phyloP scores from a whole-genome alignment of 805 yeast species.

The Kregervanrija pseudodelftensis region DNA sequence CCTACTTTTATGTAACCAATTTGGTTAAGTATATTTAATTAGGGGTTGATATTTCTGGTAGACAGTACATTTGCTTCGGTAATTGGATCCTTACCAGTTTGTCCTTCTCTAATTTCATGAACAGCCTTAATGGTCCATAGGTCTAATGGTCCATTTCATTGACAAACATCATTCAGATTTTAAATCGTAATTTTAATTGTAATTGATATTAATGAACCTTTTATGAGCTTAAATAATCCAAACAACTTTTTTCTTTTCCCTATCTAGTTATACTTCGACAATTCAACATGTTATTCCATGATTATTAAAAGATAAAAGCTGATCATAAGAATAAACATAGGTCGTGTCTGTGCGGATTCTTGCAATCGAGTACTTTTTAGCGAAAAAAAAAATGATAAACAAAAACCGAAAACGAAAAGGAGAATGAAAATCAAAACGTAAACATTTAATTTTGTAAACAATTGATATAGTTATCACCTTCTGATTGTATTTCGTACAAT shows the following conservation, averaged over 20 bases:
- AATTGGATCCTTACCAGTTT: conserved; percentile 5
- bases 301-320: too few species aligned
- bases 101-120: not conserved
- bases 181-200: not conserved
- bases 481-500: too few species aligned
- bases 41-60: not conserved
- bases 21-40: not conserved
- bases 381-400: too few species aligned
- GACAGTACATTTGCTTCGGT: conserved; percentile 16
- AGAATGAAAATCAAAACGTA: not conserved
- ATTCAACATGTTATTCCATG: too few species aligned
- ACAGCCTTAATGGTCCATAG: not conserved
- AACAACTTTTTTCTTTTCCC: too few species aligned
- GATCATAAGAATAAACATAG: too few species aligned
- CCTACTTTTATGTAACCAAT: conserved; percentile 6
- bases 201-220: too few species aligned
- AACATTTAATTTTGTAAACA: too few species aligned
- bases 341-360: too few species aligned
- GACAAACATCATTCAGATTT: conserved; percentile 33
- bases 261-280: too few species aligned
- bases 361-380: too few species aligned
- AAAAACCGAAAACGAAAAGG: not conserved
- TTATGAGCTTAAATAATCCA: too few species aligned
- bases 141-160: conserved; percentile 64
- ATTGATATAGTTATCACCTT: not conserved